A percentile compares a stretch with the other conserved stretches of the same genome.
phyloP scores from a whole-genome alignment of 176 grass and related monocot genomes.

The Cocos nucifera region DNA sequence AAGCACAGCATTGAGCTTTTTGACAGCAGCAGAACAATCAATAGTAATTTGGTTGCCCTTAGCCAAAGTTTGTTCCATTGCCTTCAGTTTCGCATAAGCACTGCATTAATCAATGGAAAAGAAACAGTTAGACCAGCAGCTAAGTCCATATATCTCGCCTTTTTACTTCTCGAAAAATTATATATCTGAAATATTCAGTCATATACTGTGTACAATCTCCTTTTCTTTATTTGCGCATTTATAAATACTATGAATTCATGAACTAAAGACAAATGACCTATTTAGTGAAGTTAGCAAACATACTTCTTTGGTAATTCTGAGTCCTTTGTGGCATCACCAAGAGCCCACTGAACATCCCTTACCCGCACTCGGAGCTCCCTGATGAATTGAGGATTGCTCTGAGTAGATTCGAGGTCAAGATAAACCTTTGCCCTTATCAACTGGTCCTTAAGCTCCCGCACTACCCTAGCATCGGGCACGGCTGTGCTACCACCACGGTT shows the following conservation, averaged over 20 bases:
- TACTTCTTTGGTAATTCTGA: constrained; percentile 76
- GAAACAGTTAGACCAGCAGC: constrained; percentile 8
- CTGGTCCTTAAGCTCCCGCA: constrained; percentile 75
- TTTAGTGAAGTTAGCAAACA: neutral
- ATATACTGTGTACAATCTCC: too few relatives aligned
- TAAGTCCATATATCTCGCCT: too few relatives aligned
- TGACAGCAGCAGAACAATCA: constrained; percentile 51
- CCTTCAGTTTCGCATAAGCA: constrained; percentile 66
- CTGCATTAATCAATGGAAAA: constrained; percentile 37
- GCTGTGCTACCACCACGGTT: constrained; percentile 2
- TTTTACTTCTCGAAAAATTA: too few relatives aligned
- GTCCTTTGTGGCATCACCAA: constrained; percentile 81
- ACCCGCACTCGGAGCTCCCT: constrained; percentile 61
- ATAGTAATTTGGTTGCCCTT: constrained; percentile 63
- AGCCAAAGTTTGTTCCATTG: constrained; percentile 57
- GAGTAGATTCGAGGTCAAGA: constrained; percentile 57
- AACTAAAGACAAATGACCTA: too few relatives aligned
- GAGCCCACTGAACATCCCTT: constrained; percentile 64
- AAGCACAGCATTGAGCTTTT: constrained; percentile 78
- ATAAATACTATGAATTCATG: too few relatives aligned
- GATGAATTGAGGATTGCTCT: constrained; percentile 53
- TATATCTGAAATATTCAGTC: too few relatives aligned
- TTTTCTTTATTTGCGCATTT: too few relatives aligned
- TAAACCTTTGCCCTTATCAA: constrained; percentile 92
- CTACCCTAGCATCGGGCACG: constrained; percentile 38